A percentile compares a stretch with the other conserved stretches of the same genome.
Conservation (phyloP, 78 protist species). For the Emiliania huxleyi region DNA sequence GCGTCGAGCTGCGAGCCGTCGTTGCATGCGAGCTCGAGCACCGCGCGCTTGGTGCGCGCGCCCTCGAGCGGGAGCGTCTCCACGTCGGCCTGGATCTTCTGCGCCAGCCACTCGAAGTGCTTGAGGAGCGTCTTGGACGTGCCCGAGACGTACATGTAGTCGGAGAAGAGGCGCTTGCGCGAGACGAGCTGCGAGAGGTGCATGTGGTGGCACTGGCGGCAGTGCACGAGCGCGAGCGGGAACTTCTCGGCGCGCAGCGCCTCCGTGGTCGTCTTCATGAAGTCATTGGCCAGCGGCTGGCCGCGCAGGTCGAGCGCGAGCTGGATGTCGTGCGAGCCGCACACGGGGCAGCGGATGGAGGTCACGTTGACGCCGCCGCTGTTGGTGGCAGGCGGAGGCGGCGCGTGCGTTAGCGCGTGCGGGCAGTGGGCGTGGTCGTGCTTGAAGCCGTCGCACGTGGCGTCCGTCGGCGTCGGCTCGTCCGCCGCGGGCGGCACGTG, state of each 20-base stretch:
- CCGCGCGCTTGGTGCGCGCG: neutral
- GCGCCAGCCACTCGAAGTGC: neutral
- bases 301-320: neutral
- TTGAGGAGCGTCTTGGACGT: neutral
- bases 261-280: neutral
- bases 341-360: too few species aligned
- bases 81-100: neutral
- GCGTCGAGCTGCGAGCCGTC: slow-evolving; percentile 12
- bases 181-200: neutral
- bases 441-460: too few species aligned
- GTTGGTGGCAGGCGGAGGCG: too few species aligned
- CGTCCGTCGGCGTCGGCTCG: too few species aligned
- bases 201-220: neutral
- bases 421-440: too few species aligned
- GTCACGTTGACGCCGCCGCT: too few species aligned
- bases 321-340: neutral
- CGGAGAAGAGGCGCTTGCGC: neutral
- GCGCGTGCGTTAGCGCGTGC: too few species aligned
- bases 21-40: neutral
- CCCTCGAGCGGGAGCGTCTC: neutral
- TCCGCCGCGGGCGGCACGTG: too few species aligned
- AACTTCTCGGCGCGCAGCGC: neutral
- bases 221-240: neutral
- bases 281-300: slow-evolving; percentile 11
- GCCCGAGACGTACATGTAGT: neutral